These are phyloP conservation scores for Athelia sp. DNA, from an alignment of 1,284 basidiomycete genomes.

Conservation along the genomic window DNA sequence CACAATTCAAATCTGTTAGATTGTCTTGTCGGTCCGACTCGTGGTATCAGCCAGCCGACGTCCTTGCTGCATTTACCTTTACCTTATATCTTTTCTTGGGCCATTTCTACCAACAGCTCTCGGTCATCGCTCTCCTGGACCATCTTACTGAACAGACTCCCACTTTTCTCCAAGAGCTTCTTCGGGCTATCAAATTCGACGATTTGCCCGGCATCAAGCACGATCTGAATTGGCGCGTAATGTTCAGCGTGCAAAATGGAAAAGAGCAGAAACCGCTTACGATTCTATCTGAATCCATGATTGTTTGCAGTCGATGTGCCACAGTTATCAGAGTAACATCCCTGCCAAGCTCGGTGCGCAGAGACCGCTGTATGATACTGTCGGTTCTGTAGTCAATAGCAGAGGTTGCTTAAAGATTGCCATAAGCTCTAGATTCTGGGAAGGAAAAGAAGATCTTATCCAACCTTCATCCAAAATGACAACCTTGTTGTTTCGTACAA, in stretches of 20 bases:
- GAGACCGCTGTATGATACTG: neutral
- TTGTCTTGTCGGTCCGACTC: too few species aligned
- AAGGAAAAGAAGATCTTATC: neutral
- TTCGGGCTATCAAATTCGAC: neutral
- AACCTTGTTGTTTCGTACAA: conserved; percentile 28
- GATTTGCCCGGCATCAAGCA: conserved; percentile 1
- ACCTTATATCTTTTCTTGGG: too few species aligned
- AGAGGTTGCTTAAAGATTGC: neutral
- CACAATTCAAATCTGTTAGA: too few species aligned
- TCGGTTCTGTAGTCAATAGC: neutral
- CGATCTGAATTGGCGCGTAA: conserved; percentile 7
- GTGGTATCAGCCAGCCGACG: too few species aligned
- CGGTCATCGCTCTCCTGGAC: neutral
- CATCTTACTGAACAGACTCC: neutral
- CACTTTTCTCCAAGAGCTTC: neutral
- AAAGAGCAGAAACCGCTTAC: too few species aligned
- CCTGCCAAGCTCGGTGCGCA: neutral
- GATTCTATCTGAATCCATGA: neutral
- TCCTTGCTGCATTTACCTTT: too few species aligned
- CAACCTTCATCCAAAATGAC: conserved; percentile 29
- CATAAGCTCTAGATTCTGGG: neutral
- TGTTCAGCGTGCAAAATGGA: neutral
- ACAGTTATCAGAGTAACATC: neutral
- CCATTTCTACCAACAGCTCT: neutral
- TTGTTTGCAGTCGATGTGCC: neutral